Evolutionary conservation across 2,329 filamentous ascomycete genomes (phyloP), one percentile per base, ranked within the genome.

Genomic region (Trichophyton simii): DNA sequence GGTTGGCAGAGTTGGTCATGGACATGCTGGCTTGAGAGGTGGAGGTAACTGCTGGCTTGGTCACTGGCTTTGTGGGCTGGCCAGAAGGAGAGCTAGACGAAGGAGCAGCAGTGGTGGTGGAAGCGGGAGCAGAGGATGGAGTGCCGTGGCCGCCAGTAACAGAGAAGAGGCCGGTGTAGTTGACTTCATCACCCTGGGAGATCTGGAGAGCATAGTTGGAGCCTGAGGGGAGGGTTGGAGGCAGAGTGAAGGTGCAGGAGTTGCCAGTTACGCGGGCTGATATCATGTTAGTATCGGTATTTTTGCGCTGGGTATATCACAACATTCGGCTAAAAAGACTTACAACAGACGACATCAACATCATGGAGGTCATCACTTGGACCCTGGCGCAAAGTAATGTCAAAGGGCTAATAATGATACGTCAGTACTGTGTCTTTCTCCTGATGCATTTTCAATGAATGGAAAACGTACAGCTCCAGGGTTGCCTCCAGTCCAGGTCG

Each of bases 141-240:
- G 63, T 48, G 59, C 65, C 66, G 61, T 68, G 66, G 46, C 71
- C 73, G 46, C 76, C 76, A 41, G 72, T 70, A 54, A 82, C 69
- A 36, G 69, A 67, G 69, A 85, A 76, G 34, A 76, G 77, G 52
- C 77, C 80, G 54, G 78, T 81, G 74, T 83, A 85, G 75, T 86
- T 86, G 70, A 75, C 65, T 55, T 71, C 63, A 46, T 68, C 72
- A 62, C 75, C 78, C 68, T 84, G 82, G 13, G 67, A 69, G 72
- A 86, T 83, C 70, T 83, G 72, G 62, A 86, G 78, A 60, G 83
- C 82, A 68, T 85, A 86, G 73, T 83, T 75, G 42, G 70, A 63
- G 61, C 72, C 78, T 64, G 76, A 70, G 52, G 70, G 66, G 31
- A 84, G 73, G 44, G 67, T 70, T 25, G 67, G 69, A 44, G 72